Conservation (phyloP, 805 yeast genomes). For the Torulaspora indica region DNA sequence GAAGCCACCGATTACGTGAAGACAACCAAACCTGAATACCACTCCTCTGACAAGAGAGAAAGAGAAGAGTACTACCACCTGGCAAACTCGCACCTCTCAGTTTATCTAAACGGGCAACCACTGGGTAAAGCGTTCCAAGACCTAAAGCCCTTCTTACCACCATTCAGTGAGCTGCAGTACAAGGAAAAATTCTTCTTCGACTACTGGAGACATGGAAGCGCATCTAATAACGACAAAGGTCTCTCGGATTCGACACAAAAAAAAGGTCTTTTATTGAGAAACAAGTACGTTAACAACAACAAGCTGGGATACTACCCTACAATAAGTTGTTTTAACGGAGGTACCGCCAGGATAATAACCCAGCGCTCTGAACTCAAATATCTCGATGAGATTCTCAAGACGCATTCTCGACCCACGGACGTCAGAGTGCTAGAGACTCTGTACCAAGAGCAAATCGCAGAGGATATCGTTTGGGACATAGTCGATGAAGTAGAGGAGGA, state of each 20-base stretch:
- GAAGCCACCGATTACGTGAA: constrained; percentile 67
- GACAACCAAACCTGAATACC: constrained; percentile 37
- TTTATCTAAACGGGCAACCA: constrained; percentile 72
- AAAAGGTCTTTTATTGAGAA: constrained; percentile 26
- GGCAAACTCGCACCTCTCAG: constrained; percentile 52
- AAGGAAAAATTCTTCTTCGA: constrained; percentile 37
- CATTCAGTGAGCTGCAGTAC: constrained; percentile 53
- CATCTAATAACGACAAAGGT: constrained; percentile 13
- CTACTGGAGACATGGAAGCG: constrained; percentile 30
- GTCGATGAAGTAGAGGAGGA: constrained; percentile 76
- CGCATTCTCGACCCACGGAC: constrained; percentile 36
- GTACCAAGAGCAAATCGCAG: constrained; percentile 66
- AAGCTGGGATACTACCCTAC: constrained; percentile 88
- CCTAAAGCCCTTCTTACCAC: constrained; percentile 73
- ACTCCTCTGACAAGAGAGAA: constrained; percentile 27
- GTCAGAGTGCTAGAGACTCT: constrained; percentile 54
- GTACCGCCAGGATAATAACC: constrained; percentile 64
- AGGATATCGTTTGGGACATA: constrained; percentile 77
- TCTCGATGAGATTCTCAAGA: constrained; percentile 10
- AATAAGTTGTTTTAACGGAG: constrained; percentile 75
- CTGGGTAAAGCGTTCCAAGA: constrained; percentile 64
- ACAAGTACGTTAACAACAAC: constrained; percentile 66
- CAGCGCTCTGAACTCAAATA: constrained; percentile 54
- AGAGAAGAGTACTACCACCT: constrained; percentile 39
- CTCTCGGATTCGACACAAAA: constrained; percentile 12